Conservation (phyloP, 2,329 filamentous ascomycete genomes). For the Aspergillus udagawae region DNA sequence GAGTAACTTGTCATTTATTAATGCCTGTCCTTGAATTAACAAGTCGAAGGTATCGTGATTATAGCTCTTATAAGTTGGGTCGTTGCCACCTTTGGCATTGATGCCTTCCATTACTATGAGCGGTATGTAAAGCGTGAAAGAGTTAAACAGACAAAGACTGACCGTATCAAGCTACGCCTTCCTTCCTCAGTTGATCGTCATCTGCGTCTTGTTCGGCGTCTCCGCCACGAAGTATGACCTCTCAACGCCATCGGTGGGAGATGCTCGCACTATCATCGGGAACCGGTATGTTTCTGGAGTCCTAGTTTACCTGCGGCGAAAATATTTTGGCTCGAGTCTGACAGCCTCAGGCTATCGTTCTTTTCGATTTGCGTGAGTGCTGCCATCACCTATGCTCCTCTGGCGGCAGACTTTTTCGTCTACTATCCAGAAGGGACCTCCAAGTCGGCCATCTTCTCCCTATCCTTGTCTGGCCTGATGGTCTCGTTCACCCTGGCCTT, state of each 20-base stretch:
- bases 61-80: conserved; percentile 60
- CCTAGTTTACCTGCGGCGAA: neutral
- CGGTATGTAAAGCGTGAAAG: conserved; percentile 37
- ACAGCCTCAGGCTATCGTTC: conserved; percentile 53
- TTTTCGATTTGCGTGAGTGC: conserved; percentile 65
- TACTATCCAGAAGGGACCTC: conserved; percentile 58
- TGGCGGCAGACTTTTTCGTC: conserved; percentile 65
- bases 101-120: conserved; percentile 65
- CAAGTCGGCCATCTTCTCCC: conserved; percentile 51
- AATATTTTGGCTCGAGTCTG: neutral
- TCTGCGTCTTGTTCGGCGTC: conserved; percentile 59
- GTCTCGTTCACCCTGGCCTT: conserved; percentile 59
- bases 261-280: conserved; percentile 50
- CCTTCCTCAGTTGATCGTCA: conserved; percentile 58
- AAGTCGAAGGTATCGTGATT: conserved; percentile 52
- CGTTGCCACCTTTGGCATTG: conserved; percentile 65
- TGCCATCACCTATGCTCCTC: conserved; percentile 60
- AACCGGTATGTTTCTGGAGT: conserved; percentile 26
- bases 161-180: conserved; percentile 52
- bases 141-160: conserved; percentile 7
- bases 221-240: conserved; percentile 59
- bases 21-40: conserved; percentile 1
- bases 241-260: conserved; percentile 48
- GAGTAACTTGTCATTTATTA: conserved; percentile 10
- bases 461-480: conserved; percentile 55